Conservation (phyloP, 257 asterid species). For the Jacaranda copaia region DNA sequence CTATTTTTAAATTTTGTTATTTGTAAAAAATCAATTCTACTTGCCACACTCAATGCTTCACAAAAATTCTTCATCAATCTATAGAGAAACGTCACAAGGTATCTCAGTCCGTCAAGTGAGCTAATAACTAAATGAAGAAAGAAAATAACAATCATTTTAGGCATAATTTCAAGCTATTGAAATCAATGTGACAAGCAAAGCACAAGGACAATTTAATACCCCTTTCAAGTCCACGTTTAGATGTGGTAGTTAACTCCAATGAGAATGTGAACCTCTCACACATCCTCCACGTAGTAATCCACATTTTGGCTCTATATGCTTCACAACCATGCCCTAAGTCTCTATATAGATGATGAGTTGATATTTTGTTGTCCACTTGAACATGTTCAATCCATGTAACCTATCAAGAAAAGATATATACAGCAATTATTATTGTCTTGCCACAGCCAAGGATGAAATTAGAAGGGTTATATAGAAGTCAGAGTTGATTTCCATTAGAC, state of each 20-base stretch:
- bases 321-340: constrained; percentile 56
- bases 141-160: not conserved
- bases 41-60: constrained; percentile 56
- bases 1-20: constrained; percentile 40
- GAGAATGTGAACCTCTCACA: constrained; percentile 60
- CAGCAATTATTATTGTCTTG: too few species aligned
- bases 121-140: constrained; percentile 44
- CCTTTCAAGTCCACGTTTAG: constrained; percentile 53
- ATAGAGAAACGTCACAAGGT: constrained; percentile 61
- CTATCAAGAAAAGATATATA: constrained; percentile 37
- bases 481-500: constrained; percentile 64
- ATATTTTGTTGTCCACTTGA: constrained; percentile 69
- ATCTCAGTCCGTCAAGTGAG: constrained; percentile 52
- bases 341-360: constrained; percentile 62
- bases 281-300: constrained; percentile 71
- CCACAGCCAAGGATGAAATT: too few species aligned
- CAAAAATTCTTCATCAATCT: constrained; percentile 68
- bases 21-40: constrained; percentile 49
- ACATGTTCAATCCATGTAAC: constrained; percentile 88
- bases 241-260: not conserved
- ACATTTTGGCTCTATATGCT: constrained; percentile 80
- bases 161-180: constrained; percentile 11
- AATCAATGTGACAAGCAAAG: not conserved
- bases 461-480: constrained; percentile 22
- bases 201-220: constrained; percentile 44